Evolutionary conservation across 106 monocot species (phyloP).

Genomic region (Dactylorhiza incarnata): DNA sequence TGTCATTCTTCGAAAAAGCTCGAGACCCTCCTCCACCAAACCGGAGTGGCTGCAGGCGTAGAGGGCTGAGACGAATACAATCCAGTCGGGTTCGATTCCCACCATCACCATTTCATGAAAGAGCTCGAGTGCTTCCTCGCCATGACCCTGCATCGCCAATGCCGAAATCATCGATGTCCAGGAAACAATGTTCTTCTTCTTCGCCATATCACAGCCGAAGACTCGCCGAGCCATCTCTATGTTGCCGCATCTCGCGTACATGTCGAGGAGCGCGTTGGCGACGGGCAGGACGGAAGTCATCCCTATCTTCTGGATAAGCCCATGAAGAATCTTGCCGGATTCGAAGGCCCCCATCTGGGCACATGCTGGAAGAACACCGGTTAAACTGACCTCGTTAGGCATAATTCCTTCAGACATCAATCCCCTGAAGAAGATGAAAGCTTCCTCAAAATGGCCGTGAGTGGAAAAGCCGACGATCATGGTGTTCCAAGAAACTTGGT

Average conservation of each 20-base stretch:
- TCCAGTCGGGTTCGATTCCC: constrained; percentile 42
- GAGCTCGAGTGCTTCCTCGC: constrained; percentile 36
- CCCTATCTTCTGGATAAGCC: constrained; percentile 24
- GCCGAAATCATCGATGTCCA: constrained; percentile 65
- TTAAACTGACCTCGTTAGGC: constrained; percentile 53
- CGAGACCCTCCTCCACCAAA: constrained; percentile 29
- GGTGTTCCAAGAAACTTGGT: constrained; percentile 61
- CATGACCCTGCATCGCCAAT: constrained; percentile 56
- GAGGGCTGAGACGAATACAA: constrained; percentile 50
- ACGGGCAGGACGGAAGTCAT: constrained; percentile 23
- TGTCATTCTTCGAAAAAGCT: constrained; percentile 42
- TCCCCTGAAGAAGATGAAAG: constrained; percentile 36
- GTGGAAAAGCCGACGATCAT: constrained; percentile 54
- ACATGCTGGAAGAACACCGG: constrained; percentile 42
- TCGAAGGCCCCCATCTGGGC: constrained; percentile 48
- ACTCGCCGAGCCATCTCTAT: constrained; percentile 35
- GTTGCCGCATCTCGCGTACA: constrained; percentile 56
- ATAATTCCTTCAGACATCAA: constrained; percentile 22
- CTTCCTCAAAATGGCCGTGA: constrained; percentile 27
- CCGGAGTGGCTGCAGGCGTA: constrained; percentile 74
- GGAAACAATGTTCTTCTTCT: constrained; percentile 36
- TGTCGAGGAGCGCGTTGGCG: constrained; percentile 47
- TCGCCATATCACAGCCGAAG: constrained; percentile 28
- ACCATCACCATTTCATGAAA: constrained; percentile 41
- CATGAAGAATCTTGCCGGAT: constrained; percentile 40